phyloP scores from a whole-genome alignment of 345 rosid genomes.

The Jatropha curcas region DNA sequence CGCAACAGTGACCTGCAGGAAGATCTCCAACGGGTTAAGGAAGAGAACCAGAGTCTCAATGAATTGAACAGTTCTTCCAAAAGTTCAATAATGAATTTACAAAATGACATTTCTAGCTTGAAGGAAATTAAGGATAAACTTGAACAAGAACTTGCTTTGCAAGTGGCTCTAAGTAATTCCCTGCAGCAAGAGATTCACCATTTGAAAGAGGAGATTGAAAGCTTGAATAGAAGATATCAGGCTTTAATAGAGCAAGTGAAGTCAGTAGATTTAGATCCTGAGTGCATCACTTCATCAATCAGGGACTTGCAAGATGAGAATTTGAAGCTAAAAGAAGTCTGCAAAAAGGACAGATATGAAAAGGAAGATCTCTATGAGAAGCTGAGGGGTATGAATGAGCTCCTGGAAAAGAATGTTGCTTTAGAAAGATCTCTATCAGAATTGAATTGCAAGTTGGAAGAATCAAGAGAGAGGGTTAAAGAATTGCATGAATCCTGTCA shows the following conservation, averaged over 20 bases:
- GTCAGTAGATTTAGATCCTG: slow-evolving; percentile 27
- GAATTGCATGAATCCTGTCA: slow-evolving; percentile 56
- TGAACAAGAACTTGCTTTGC: slow-evolving; percentile 22
- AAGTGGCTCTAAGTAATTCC: slow-evolving; percentile 22
- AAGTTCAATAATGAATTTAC: slow-evolving; percentile 44
- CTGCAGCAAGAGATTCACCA: slow-evolving; percentile 27
- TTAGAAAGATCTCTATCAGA: slow-evolving; percentile 27
- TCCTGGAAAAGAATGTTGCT: slow-evolving; percentile 54
- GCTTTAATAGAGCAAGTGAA: slow-evolving; percentile 26
- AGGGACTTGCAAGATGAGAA: slow-evolving; percentile 31
- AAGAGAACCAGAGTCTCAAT: slow-evolving; percentile 27
- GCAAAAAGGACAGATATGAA: slow-evolving; percentile 25
- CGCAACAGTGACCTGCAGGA: slow-evolving; percentile 48
- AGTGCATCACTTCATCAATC: slow-evolving; percentile 22
- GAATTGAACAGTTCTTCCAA: slow-evolving; percentile 50
- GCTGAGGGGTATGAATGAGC: slow-evolving; percentile 51
- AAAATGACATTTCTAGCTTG: slow-evolving; percentile 37
- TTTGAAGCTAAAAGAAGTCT: slow-evolving; percentile 23
- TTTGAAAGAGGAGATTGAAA: slow-evolving; percentile 34
- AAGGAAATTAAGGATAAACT: slow-evolving; percentile 33
- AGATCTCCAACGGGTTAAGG: slow-evolving; percentile 48
- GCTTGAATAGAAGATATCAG: slow-evolving; percentile 27
- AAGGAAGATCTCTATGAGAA: slow-evolving; percentile 40
- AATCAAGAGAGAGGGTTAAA: slow-evolving; percentile 24
- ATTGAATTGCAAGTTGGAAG: slow-evolving; percentile 24